Percentiles rank a stretch among this genome's conserved stretches.
These are phyloP conservation scores for Ascochyta clinopodiicola DNA, from an alignment of 2,329 filamentous ascomycete genomes.

Conservation along the genomic window DNA sequence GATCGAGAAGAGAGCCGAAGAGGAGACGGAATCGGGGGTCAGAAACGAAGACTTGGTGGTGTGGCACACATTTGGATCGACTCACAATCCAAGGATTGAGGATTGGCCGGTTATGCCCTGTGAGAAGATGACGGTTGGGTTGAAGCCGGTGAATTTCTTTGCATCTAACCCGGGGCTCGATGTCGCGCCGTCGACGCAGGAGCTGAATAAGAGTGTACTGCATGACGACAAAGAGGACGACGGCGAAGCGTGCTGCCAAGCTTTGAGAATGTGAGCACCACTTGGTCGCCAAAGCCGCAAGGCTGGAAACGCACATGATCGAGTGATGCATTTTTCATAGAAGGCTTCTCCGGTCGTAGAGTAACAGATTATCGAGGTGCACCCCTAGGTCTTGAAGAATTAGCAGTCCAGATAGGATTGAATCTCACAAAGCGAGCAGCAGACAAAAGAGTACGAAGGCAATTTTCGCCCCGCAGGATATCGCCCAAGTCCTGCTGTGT, in stretches of 20 bases:
- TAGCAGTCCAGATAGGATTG: too few species aligned
- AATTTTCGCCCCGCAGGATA: too few species aligned
- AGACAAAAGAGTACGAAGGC: too few species aligned
- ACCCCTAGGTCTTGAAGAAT: too few species aligned
- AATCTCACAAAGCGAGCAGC: too few species aligned
- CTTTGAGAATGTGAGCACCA: background rate
- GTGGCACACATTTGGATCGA: conserved; percentile 40
- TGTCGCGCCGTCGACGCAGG: conserved; percentile 26
- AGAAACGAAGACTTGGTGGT: conserved; percentile 36
- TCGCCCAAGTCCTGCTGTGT: too few species aligned
- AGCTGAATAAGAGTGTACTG: conserved; percentile 33
- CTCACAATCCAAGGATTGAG: conserved; percentile 39
- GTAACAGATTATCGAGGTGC: too few species aligned
- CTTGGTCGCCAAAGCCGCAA: conserved; percentile 20
- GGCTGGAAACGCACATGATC: too few species aligned
- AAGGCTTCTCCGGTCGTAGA: too few species aligned
- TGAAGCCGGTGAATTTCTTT: conserved; percentile 39
- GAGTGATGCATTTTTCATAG: too few species aligned
- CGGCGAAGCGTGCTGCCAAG: background rate
- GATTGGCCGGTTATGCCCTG: conserved; percentile 43
- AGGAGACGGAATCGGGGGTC: conserved; percentile 1
- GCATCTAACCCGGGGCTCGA: conserved; percentile 32
- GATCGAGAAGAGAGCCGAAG: conserved; percentile 1
- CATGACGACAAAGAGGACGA: background rate
- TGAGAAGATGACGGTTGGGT: conserved; percentile 33